Evolutionary conservation across 768 basidiomycete species (phyloP).

Genomic region (Psilocybe tampanensis): DNA sequence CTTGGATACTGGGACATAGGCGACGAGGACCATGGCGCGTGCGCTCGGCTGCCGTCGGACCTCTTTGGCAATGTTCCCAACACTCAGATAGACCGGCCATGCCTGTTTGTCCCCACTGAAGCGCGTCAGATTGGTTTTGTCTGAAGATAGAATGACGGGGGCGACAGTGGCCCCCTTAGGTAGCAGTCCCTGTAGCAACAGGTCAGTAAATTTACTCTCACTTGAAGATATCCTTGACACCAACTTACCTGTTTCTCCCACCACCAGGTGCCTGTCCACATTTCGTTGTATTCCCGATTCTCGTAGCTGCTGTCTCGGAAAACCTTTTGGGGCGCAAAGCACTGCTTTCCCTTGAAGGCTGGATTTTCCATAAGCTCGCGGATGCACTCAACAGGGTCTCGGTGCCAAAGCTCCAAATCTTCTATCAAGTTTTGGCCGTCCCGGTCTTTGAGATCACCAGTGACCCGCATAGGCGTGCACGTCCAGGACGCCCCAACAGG

Average conservation of each 20-base stretch:
- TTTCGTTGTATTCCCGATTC: slow-evolving; percentile 21
- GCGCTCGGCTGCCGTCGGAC: slow-evolving; percentile 25
- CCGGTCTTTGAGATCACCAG: slow-evolving; percentile 11
- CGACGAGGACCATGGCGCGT: slow-evolving; percentile 38
- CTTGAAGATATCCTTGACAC: background rate
- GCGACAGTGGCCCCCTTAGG: slow-evolving; percentile 28
- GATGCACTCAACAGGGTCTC: slow-evolving; percentile 32
- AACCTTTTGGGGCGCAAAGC: slow-evolving; percentile 28
- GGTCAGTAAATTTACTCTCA: background rate
- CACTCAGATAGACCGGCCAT: slow-evolving; percentile 44
- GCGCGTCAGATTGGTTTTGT: slow-evolving; percentile 32
- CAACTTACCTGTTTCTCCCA: slow-evolving; percentile 31
- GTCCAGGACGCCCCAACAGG: slow-evolving; percentile 26
- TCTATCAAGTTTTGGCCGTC: background rate
- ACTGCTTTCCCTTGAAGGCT: slow-evolving; percentile 26
- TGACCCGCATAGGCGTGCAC: slow-evolving; percentile 19
- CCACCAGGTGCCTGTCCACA: slow-evolving; percentile 32
- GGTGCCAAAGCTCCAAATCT: slow-evolving; percentile 18
- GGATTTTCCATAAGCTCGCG: slow-evolving; percentile 28
- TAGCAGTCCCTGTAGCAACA: slow-evolving; percentile 1
- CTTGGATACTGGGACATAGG: slow-evolving; percentile 40
- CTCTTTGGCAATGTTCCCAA: slow-evolving; percentile 38
- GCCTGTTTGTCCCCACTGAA: slow-evolving; percentile 40
- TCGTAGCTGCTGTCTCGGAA: slow-evolving; percentile 15
- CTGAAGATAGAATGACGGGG: slow-evolving; percentile 38